Percentiles rank a stretch among this genome's conserved stretches.
Conservation (phyloP, 768 basidiomycete species). For the Mycena venus region DNA sequence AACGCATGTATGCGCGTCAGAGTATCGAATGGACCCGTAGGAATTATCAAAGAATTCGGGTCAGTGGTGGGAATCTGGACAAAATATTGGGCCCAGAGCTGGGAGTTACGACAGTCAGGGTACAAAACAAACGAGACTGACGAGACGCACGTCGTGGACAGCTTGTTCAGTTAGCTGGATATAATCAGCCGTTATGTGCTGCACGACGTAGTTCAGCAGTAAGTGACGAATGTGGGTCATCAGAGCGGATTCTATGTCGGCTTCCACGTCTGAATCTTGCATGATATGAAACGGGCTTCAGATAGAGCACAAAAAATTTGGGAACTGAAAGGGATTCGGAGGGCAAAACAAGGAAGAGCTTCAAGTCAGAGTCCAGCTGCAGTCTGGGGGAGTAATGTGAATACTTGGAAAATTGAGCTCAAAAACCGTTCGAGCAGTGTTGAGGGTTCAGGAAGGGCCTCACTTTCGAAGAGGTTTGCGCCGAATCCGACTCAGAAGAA, state of each 20-base stretch:
- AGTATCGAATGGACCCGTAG: constrained; percentile 67
- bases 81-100: constrained; percentile 59
- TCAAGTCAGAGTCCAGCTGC: too few relatives aligned
- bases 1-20: constrained; percentile 53
- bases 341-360: background rate
- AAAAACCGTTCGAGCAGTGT: background rate
- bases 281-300: background rate
- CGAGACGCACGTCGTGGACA: constrained; percentile 54
- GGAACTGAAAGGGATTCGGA: background rate
- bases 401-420: background rate
- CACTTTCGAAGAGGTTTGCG: too few relatives aligned
- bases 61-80: constrained; percentile 62
- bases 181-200: constrained; percentile 69
- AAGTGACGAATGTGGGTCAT: constrained; percentile 65
- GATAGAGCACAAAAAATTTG: background rate
- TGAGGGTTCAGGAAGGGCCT: background rate
- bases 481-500: too few relatives aligned
- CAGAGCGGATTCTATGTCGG: constrained; percentile 23
- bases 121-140: background rate
- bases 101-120: constrained; percentile 26
- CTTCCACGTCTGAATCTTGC: background rate
- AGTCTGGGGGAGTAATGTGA: too few relatives aligned
- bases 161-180: constrained; percentile 64
- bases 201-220: constrained; percentile 65
- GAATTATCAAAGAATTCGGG: constrained; percentile 63